Evolutionary conservation across 495 filamentous ascomycete species (phyloP), one percentile per base, ranked within the genome.

Genomic region (Cryomyces minteri): DNA sequence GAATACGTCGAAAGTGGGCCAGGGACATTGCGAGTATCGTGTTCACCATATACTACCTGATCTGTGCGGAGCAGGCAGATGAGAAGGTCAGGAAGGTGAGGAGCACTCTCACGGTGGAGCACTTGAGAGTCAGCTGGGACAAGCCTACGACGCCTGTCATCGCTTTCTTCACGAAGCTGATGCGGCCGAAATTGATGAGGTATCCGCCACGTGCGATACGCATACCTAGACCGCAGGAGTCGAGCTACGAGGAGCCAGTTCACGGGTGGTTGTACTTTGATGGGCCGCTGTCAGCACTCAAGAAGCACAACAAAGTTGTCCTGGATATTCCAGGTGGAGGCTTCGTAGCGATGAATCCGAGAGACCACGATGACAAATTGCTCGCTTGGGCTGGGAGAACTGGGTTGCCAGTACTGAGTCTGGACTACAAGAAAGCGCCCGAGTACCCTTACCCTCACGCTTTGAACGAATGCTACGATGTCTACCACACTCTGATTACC

Each of bases 361-460:
- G 92, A 44, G 79, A 77, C 53, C 81, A 90, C 50, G 92, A 98
- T 53, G 90, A 96, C 55, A 92, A 88, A 57, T 68, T 98, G 9
- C 71, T 94, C 43, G 73, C 78, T 2, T 98, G 90, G 90, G 81
- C 90, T 0, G 83, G 77, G 5, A 84, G 79, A 57, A 78, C 80
- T 4, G 82, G 85, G 7, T 62, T 94, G 6, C 90, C 90, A 0
- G 69, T 98, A 5, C 58, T 98, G 45, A 93, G 88, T 52, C 62
- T 98, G 43, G 85, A 98, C 54, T 98, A 98, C 62, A 79, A 76
- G 53, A 94, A 94, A 56, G 90, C 90, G 0, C 90, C 90, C 1
- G 90, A 98, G 56, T 84, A 76, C 59, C 88, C 92, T 4, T 98
- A 95, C 51, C 90, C 90, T 4, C 92, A 92, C 60, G 90, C 85